Percentiles rank a stretch among this genome's conserved stretches.
Evolutionary conservation across 2,329 filamentous ascomycete species (phyloP).

Genomic region (Penicillium sp.): DNA sequence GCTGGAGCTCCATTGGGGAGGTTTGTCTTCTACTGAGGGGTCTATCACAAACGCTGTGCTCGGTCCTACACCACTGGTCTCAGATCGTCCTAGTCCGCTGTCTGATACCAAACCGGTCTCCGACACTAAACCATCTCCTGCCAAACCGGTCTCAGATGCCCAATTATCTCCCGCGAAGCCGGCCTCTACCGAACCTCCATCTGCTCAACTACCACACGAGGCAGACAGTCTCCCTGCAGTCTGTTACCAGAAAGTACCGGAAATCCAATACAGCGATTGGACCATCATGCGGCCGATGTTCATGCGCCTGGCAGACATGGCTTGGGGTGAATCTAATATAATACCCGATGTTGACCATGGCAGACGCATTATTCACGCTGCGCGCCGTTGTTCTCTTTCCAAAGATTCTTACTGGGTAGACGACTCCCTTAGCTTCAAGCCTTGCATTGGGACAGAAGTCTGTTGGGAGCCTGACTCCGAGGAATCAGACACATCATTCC

Average conservation of each 20-base stretch:
- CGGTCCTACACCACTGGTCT: not conserved
- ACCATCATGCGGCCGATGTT: constrained; percentile 8
- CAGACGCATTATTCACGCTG: constrained; percentile 3
- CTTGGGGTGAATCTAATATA: constrained; percentile 10
- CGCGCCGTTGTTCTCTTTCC: constrained; percentile 8
- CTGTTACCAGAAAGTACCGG: constrained; percentile 8
- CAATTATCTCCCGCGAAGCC: not conserved
- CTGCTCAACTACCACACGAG: not conserved
- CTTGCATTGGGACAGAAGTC: constrained; percentile 6
- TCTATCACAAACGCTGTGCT: not conserved
- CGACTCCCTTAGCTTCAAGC: constrained; percentile 4
- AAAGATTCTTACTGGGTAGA: constrained; percentile 6
- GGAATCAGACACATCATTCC: constrained; percentile 5
- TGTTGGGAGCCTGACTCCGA: not conserved
- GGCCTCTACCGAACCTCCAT: not conserved
- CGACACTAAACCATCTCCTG: not conserved
- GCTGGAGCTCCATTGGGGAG: not conserved
- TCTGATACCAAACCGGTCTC: not conserved
- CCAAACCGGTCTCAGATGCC: not conserved
- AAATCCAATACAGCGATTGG: constrained; percentile 1
- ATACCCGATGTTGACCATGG: constrained; percentile 8
- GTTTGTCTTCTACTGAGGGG: not conserved
- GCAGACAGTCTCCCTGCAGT: not conserved
- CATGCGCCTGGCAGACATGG: constrained; percentile 12
- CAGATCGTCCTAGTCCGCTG: not conserved